These are phyloP conservation scores for Pelargonium nanum DNA, from an alignment of 345 rosid genomes.

Conservation along the genomic window DNA sequence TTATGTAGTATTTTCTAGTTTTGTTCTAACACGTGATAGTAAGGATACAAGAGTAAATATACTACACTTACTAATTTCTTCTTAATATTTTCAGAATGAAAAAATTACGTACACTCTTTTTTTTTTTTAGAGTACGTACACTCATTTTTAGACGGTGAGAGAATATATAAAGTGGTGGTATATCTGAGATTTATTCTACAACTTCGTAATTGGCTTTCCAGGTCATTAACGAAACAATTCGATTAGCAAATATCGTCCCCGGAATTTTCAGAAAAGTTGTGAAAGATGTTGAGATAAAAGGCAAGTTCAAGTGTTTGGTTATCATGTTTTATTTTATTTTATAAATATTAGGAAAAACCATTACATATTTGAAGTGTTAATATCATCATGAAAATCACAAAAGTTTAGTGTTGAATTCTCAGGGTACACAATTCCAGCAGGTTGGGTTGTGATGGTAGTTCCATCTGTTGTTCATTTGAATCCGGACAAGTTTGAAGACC, in stretches of 20 bases:
- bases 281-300: slow-evolving; percentile 26
- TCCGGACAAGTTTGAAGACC: slow-evolving; percentile 11
- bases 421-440: slow-evolving; percentile 34
- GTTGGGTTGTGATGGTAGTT: slow-evolving; percentile 12
- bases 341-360: background rate
- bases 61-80: too few species aligned
- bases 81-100: too few species aligned
- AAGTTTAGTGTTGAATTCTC: background rate
- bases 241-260: slow-evolving; percentile 23
- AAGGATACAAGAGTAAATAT: too few species aligned
- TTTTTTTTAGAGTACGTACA: too few species aligned
- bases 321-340: too few species aligned
- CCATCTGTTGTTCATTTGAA: slow-evolving; percentile 15
- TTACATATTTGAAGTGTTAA: background rate
- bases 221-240: slow-evolving; percentile 34
- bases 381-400: background rate
- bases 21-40: too few species aligned
- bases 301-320: slow-evolving; percentile 5
- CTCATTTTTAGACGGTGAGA: too few species aligned
- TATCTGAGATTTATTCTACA: too few species aligned
- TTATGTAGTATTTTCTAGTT: too few species aligned
- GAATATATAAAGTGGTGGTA: too few species aligned
- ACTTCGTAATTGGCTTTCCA: too few species aligned
- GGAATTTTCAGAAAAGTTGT: slow-evolving; percentile 26
- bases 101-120: too few species aligned